Evolutionary conservation across 148 eudicot genomes (phyloP).

Genomic region (Rhododendron ovatum): DNA sequence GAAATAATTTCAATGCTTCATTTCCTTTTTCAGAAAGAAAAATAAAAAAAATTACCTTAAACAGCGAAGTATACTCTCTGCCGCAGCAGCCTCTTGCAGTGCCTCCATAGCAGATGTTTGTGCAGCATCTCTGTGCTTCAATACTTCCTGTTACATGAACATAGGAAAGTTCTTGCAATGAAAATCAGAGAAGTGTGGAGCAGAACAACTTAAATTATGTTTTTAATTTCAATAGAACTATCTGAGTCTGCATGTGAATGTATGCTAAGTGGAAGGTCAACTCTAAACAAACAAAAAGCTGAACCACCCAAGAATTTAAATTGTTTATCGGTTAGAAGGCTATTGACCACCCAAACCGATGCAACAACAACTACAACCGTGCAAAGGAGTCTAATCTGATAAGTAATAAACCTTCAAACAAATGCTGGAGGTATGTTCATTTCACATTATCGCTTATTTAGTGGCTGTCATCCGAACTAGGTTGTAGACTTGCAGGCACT

Average conservation of each 20-base stretch:
- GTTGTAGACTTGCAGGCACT: background rate
- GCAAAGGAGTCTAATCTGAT: background rate
- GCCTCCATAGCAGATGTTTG: slow-evolving; percentile 84
- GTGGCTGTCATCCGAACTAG: background rate
- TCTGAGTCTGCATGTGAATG: background rate
- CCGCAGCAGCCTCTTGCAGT: slow-evolving; percentile 81
- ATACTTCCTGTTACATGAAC: slow-evolving; percentile 48
- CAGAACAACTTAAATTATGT: background rate
- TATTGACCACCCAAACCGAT: background rate
- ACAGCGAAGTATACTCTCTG: slow-evolving; percentile 72
- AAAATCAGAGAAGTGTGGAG: background rate
- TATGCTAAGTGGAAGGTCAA: background rate
- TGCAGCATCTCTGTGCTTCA: slow-evolving; percentile 76
- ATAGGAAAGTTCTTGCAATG: background rate
- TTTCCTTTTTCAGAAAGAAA: background rate
- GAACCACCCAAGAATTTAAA: background rate
- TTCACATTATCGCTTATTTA: background rate
- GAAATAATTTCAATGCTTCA: background rate
- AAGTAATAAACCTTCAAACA: background rate
- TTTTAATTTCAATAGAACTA: background rate
- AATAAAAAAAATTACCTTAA: slow-evolving; percentile 49
- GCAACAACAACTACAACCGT: background rate
- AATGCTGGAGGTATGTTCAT: background rate
- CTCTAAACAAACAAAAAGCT: background rate
- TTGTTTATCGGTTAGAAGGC: background rate